Percentiles rank a stretch among this genome's conserved stretches.
Evolutionary conservation across 306 rosid genomes (phyloP).

Genomic region (Gleditsia sinensis): DNA sequence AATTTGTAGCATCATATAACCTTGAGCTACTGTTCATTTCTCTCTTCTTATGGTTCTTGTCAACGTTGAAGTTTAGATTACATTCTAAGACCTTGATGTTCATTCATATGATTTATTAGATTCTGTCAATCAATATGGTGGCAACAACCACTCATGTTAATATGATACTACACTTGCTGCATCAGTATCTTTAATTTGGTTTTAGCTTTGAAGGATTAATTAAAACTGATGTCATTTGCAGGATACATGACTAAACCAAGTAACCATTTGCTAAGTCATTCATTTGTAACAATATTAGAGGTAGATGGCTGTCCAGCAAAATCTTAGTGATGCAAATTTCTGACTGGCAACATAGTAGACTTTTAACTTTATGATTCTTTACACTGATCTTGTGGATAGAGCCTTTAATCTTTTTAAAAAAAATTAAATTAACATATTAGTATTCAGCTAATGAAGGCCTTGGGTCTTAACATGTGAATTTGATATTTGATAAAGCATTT

Average conservation of each 20-base stretch:
- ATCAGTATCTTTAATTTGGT: background rate
- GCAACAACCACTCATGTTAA: background rate
- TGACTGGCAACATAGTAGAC: background rate
- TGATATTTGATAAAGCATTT: slow-evolving; percentile 17
- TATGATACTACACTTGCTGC: slow-evolving; percentile 5
- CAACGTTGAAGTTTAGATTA: background rate
- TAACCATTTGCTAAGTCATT: background rate
- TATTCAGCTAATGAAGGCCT: slow-evolving; percentile 20
- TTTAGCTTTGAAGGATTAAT: background rate
- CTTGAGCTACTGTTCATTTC: background rate
- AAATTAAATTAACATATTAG: background rate
- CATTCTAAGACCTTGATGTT: background rate
- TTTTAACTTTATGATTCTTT: slow-evolving; percentile 5
- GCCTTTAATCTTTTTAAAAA: background rate
- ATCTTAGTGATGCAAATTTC: slow-evolving; percentile 8
- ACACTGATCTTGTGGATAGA: slow-evolving; percentile 11
- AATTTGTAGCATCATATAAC: background rate
- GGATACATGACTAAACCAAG: slow-evolving; percentile 2
- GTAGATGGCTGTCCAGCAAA: slow-evolving; percentile 13
- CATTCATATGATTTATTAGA: background rate
- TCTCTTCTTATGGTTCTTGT: background rate
- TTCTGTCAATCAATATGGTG: background rate
- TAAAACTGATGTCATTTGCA: background rate
- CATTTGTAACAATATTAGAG: background rate
- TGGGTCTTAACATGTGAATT: background rate